A percentile compares a stretch with the other conserved stretches of the same genome.
Evolutionary conservation across 805 yeast genomes (phyloP).

Genomic region (Spathaspora boniae): DNA sequence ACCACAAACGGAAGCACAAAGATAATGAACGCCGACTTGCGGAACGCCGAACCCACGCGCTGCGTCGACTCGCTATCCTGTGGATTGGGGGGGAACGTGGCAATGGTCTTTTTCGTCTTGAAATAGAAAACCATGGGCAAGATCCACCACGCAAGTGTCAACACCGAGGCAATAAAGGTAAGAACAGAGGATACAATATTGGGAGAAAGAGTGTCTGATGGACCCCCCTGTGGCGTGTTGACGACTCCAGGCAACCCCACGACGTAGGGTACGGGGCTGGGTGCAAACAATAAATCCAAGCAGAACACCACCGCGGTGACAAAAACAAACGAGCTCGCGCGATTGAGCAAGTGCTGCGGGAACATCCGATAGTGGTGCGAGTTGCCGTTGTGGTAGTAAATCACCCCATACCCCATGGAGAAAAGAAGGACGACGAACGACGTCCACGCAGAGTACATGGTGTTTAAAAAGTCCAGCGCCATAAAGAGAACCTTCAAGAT

Average conservation of each 20-base stretch:
- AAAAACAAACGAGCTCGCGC: constrained; percentile 3
- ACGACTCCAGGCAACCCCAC: constrained; percentile 1
- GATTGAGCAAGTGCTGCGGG: constrained; percentile 12
- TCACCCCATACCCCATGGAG: constrained; percentile 35
- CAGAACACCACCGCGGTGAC: constrained; percentile 3
- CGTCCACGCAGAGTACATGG: constrained; percentile 7
- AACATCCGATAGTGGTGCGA: constrained; percentile 22
- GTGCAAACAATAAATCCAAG: neutral
- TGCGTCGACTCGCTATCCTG: constrained; percentile 15
- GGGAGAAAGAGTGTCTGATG: neutral
- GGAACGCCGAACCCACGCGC: constrained; percentile 19
- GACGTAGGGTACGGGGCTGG: neutral
- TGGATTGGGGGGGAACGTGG: constrained; percentile 25
- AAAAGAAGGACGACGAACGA: constrained; percentile 20
- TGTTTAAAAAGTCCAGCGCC: neutral
- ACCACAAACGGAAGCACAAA: constrained; percentile 22
- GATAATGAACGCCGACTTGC: constrained; percentile 22
- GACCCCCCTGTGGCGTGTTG: constrained; percentile 1
- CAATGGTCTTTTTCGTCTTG: constrained; percentile 24
- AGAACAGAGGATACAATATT: constrained; percentile 5
- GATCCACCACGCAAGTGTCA: constrained; percentile 14
- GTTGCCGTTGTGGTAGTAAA: constrained; percentile 22
- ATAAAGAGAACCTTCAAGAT: constrained; percentile 1
- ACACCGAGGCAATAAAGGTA: constrained; percentile 3
- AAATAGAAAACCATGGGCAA: constrained; percentile 18